phyloP scores from a whole-genome alignment of 768 basidiomycete species.

The Termitomyces sp. region DNA sequence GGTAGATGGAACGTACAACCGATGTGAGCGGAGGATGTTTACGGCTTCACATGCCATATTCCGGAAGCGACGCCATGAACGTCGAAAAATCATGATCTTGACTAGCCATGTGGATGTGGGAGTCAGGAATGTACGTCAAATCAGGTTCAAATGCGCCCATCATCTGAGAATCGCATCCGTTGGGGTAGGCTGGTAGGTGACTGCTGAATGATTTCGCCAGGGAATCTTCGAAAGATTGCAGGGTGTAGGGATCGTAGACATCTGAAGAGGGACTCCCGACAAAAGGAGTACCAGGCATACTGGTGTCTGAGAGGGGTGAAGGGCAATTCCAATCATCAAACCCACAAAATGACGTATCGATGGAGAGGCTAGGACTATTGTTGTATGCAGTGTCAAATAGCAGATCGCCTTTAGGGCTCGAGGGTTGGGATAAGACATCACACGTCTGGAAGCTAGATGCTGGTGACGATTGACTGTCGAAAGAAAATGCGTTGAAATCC shows the following conservation, averaged over 20 bases:
- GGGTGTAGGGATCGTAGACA: conserved; percentile 21
- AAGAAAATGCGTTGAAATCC: conserved; percentile 44
- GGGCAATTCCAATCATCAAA: conserved; percentile 40
- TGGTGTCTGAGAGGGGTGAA: conserved; percentile 31
- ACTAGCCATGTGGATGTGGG: conserved; percentile 20
- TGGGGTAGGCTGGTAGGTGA: conserved; percentile 17
- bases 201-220: conserved; percentile 23
- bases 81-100: conserved; percentile 29
- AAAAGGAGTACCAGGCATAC: conserved; percentile 39
- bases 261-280: conserved; percentile 23
- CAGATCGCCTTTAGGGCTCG: conserved; percentile 14
- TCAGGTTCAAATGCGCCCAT: conserved; percentile 11
- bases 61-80: conserved; percentile 30
- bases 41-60: conserved; percentile 22
- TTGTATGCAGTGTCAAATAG: conserved; percentile 6
- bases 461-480: conserved; percentile 32
- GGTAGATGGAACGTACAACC: not conserved
- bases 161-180: conserved; percentile 14
- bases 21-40: conserved; percentile 4
- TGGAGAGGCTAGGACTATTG: conserved; percentile 25
- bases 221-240: conserved; percentile 27
- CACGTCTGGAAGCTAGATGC: conserved; percentile 22
- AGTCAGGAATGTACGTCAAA: conserved; percentile 16
- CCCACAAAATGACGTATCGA: conserved; percentile 32
- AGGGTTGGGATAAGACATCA: conserved; percentile 20